Base-by-base conservation (phyloP, 306 rosid species). In the Macrotyloma uniflorum region DNA sequence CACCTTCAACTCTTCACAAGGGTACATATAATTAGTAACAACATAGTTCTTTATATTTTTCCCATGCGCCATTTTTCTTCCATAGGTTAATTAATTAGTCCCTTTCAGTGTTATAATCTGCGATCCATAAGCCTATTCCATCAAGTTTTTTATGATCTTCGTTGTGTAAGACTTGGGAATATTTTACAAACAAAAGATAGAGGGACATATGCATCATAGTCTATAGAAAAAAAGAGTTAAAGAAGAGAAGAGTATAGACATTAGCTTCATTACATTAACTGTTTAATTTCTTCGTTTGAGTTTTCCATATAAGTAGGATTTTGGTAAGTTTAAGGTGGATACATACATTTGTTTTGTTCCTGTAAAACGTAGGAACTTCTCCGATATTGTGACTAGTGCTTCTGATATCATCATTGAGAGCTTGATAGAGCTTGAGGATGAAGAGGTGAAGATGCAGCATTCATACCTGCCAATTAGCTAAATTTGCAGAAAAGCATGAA, bases 371-470 rank as follows among this genome's bases (percentile, higher is more conserved):
- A 90, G 93, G 86, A 84, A 86, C 75, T 53, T 87, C 35, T 75
- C 96, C 22, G 89, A 87, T 12, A 80, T 90, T 11, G 87, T 90
- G 13, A 74, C 78, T 24, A 80, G 45, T 57, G 87, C 91, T 77
- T 83, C 91, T 46, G 83, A 90, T 14, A 76, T 81, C 28, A 75
- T 90, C 58, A 83, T 88, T 76, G 74, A 64, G 57, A 87, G 78
- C 67, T 49, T 90, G 84, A 72, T 80, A 9, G 90, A 88, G 82
- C 84, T 87, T 22, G 87, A 88, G 75, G 50, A 87, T 16, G 87
- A 85, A 77, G 63, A 77, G 9, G 36, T 1, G 53, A 70, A 43
- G 13, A 2, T 45, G 67, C 74, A 59, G 72, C 77, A 63, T 59
- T 70, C 53, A 38, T 43, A 81, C 23, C 10, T 70, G 66, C 78